Conservation (phyloP, 371 early-diverging fungal genomes). For the Mortierella sp. region DNA sequence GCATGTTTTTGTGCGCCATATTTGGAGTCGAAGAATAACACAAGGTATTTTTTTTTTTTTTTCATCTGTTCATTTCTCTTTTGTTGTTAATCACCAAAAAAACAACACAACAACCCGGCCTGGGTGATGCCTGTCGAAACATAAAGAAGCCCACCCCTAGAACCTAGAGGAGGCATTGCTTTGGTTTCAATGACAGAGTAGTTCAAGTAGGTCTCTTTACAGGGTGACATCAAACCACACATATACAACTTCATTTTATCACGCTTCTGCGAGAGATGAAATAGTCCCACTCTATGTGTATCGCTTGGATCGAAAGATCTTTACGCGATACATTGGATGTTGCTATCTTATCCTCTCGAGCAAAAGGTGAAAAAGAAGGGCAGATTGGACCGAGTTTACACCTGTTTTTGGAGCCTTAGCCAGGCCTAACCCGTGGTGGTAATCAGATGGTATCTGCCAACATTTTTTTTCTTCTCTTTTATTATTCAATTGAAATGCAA, state of each 20-base stretch:
- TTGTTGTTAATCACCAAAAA: not conserved
- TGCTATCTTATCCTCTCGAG: not conserved
- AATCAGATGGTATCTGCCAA: conserved; percentile 9
- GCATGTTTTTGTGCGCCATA: not conserved
- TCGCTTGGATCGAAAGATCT: not conserved
- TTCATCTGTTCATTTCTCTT: not conserved
- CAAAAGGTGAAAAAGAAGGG: not conserved
- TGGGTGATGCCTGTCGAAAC: conserved; percentile 5
- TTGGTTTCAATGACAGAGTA: conserved; percentile 4
- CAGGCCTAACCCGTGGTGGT: conserved; percentile 11
- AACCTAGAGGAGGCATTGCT: not conserved
- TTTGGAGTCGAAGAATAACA: not conserved
- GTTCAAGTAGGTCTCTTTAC: not conserved
- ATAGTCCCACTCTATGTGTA: not conserved
- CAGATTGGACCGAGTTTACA: conserved; percentile 13
- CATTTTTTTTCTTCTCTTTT: not conserved
- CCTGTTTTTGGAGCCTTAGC: conserved; percentile 8
- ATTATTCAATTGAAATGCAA: not conserved
- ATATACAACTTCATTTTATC: not conserved
- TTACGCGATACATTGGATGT: not conserved
- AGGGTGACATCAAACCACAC: conserved; percentile 1
- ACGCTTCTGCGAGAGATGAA: not conserved
- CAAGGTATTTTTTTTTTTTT: not conserved
- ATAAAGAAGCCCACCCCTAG: not conserved
- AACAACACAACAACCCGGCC: not conserved